Conservation (phyloP, 371 early-diverging fungal genomes). For the Cokeromyces recurvatus region DNA sequence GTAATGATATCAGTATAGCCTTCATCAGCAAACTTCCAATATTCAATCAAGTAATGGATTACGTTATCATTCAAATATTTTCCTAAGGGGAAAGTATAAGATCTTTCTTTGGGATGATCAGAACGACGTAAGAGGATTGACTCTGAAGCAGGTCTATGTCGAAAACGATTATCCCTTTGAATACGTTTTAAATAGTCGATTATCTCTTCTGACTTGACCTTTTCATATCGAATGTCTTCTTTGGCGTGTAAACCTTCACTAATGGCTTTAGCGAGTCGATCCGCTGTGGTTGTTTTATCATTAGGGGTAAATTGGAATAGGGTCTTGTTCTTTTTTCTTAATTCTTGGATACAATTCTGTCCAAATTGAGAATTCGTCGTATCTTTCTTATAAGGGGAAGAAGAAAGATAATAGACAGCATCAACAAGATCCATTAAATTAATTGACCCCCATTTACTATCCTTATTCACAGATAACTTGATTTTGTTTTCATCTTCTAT, state of each 20-base stretch:
- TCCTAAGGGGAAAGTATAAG: conserved; percentile 16
- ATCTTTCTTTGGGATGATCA: neutral
- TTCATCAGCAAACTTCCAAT: conserved; percentile 6
- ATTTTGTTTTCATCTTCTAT: conserved; percentile 18
- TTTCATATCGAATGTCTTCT: conserved; percentile 10
- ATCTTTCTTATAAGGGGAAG: neutral
- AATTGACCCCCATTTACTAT: conserved; percentile 10
- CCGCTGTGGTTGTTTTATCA: neutral
- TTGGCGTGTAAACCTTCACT: conserved; percentile 5
- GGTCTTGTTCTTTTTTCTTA: conserved; percentile 3
- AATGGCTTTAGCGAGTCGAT: conserved; percentile 2
- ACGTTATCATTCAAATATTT: conserved; percentile 9
- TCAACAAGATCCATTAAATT: conserved; percentile 12
- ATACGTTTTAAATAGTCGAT: conserved; percentile 8
- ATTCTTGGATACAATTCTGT: neutral
- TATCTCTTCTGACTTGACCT: neutral
- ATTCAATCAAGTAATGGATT: conserved; percentile 15
- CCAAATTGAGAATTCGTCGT: neutral
- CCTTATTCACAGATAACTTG: conserved; percentile 2
- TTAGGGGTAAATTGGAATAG: conserved; percentile 17
- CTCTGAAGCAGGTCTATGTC: conserved; percentile 4
- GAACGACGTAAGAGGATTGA: too few relatives aligned
- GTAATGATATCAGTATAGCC: neutral
- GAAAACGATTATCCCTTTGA: conserved; percentile 17
- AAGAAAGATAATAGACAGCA: conserved; percentile 10